Evolutionary conservation across 768 basidiomycete species (phyloP).

Genomic region (Solioccasus polychromus): DNA sequence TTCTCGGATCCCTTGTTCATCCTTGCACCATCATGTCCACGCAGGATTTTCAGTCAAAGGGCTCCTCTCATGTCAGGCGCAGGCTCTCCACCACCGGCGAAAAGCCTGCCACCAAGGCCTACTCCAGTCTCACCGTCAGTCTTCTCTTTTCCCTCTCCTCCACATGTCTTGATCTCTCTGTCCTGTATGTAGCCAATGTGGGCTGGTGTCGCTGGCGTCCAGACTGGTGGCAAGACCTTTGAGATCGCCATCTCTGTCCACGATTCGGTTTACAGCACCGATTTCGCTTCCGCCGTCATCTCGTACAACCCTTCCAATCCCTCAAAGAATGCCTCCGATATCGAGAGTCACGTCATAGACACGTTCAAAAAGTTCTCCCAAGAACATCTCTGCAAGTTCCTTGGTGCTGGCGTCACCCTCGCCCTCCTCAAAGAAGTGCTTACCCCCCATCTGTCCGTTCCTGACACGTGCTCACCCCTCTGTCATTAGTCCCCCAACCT

Average conservation of each 20-base stretch:
- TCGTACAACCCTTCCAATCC: slow-evolving; percentile 50
- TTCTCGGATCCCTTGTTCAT: slow-evolving; percentile 15
- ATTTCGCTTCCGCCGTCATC: slow-evolving; percentile 61
- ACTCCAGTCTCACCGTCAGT: slow-evolving; percentile 66
- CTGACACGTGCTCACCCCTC: slow-evolving; percentile 20
- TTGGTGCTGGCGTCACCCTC: slow-evolving; percentile 78
- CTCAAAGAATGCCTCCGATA: slow-evolving; percentile 53
- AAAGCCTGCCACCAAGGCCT: slow-evolving; percentile 56
- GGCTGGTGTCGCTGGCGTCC: slow-evolving; percentile 72
- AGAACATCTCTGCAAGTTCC: slow-evolving; percentile 83
- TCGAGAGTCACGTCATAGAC: slow-evolving; percentile 63
- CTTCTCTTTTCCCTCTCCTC: not conserved
- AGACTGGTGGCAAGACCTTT: slow-evolving; percentile 57
- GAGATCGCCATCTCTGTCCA: slow-evolving; percentile 80
- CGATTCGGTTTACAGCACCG: slow-evolving; percentile 82
- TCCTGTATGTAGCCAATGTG: slow-evolving; percentile 81
- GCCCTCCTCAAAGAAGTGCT: slow-evolving; percentile 64
- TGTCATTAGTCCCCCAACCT: slow-evolving; percentile 62
- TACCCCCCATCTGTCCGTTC: slow-evolving; percentile 8
- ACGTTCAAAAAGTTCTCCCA: slow-evolving; percentile 67
- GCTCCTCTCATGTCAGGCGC: slow-evolving; percentile 61
- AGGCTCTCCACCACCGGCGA: slow-evolving; percentile 60
- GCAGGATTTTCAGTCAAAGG: slow-evolving; percentile 56
- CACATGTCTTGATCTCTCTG: slow-evolving; percentile 13
- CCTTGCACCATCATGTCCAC: slow-evolving; percentile 48